Conservation (phyloP, 805 yeast species). For the Saccharomyces cerevisiae region DNA sequence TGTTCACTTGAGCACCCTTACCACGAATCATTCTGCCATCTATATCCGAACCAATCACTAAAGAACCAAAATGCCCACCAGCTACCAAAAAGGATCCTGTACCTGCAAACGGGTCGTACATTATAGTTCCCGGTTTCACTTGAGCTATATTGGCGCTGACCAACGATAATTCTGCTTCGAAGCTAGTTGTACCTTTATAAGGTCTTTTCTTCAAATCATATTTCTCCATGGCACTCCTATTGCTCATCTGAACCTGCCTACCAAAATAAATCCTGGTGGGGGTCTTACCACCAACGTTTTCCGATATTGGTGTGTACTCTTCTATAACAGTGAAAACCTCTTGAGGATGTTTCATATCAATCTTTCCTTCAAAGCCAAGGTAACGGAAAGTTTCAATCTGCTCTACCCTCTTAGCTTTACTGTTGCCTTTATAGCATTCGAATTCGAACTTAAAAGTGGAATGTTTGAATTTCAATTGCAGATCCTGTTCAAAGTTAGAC, state of each 20-base stretch:
- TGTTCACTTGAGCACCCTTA: constrained; percentile 35
- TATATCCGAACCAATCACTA: constrained; percentile 81
- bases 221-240: constrained; percentile 60
- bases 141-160: constrained; percentile 84
- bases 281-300: constrained; percentile 33
- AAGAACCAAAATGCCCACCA: constrained; percentile 75
- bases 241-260: constrained; percentile 54
- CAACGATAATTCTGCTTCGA: constrained; percentile 86
- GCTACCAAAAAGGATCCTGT: constrained; percentile 92
- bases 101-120: constrained; percentile 94
- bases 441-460: constrained; percentile 74
- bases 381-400: constrained; percentile 67
- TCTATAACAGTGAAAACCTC: constrained; percentile 66
- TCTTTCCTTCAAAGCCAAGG: constrained; percentile 67
- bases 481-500: constrained; percentile 14
- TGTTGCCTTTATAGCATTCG: constrained; percentile 66
- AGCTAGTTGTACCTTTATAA: constrained; percentile 92
- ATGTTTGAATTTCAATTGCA: constrained; percentile 29
- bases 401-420: constrained; percentile 38
- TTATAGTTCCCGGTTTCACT: constrained; percentile 51
- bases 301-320: constrained; percentile 48
- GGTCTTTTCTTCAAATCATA: constrained; percentile 76
- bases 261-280: constrained; percentile 69
- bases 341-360: constrained; percentile 70
- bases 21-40: constrained; percentile 78